phyloP scores from a whole-genome alignment of 1,139 yeast species.

The Geotrichum australiense region DNA sequence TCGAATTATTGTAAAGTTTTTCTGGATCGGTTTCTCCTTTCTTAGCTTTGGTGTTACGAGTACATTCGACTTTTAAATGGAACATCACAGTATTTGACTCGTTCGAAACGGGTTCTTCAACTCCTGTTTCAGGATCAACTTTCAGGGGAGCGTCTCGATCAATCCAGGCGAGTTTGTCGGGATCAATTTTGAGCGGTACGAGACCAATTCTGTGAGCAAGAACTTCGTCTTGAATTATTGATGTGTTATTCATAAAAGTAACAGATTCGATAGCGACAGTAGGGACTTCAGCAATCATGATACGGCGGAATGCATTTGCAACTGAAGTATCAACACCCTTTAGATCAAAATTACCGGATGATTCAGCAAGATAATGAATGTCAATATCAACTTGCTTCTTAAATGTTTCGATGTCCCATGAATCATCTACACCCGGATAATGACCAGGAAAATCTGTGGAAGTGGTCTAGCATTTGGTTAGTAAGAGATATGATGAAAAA shows the following conservation, averaged over 20 bases:
- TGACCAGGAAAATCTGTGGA: slow-evolving; percentile 90
- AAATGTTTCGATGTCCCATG: slow-evolving; percentile 85
- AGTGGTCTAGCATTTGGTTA: slow-evolving; percentile 43
- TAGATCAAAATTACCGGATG: slow-evolving; percentile 80
- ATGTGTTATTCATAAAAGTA: slow-evolving; percentile 85
- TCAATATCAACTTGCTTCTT: slow-evolving; percentile 60
- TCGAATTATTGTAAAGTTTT: slow-evolving; percentile 72
- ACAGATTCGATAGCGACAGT: slow-evolving; percentile 91
- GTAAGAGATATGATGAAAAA: slow-evolving; percentile 13
- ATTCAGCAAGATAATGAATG: slow-evolving; percentile 53
- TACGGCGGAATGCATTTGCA: slow-evolving; percentile 94
- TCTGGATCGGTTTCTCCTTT: slow-evolving; percentile 75
- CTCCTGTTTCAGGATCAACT: slow-evolving; percentile 32
- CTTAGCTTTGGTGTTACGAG: slow-evolving; percentile 79
- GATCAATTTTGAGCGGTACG: slow-evolving; percentile 83
- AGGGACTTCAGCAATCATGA: slow-evolving; percentile 95
- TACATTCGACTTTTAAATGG: slow-evolving; percentile 73
- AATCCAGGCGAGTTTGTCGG: slow-evolving; percentile 59
- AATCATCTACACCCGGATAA: slow-evolving; percentile 52
- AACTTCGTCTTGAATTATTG: slow-evolving; percentile 95
- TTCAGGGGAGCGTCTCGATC: slow-evolving; percentile 63
- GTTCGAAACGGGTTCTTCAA: slow-evolving; percentile 38
- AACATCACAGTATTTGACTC: slow-evolving; percentile 87
- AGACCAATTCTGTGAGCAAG: slow-evolving; percentile 92
- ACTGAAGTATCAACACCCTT: slow-evolving; percentile 82